Percentiles rank a stretch among this genome's conserved stretches.
Evolutionary conservation across 768 basidiomycete genomes (phyloP).

Genomic region (Cubamyces sp.): DNA sequence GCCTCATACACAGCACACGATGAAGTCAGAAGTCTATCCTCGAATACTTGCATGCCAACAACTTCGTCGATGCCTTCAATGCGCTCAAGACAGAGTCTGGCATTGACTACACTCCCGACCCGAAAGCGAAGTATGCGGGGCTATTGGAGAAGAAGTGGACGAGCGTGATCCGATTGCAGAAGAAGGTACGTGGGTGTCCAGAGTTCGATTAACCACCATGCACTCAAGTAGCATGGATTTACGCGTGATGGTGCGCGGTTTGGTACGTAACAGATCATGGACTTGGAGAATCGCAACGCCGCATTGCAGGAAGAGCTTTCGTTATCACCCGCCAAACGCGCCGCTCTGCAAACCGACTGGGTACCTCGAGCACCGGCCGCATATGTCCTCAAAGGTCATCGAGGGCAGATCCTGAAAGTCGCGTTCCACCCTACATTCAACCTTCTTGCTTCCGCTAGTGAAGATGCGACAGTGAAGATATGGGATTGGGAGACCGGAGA

Average conservation of each 20-base stretch:
- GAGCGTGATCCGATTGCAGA: constrained; percentile 91
- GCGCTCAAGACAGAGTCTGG: constrained; percentile 58
- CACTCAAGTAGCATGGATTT: not conserved
- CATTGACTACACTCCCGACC: constrained; percentile 75
- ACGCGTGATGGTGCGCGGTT: not conserved
- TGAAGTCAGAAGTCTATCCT: constrained; percentile 79
- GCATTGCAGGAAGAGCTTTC: constrained; percentile 75
- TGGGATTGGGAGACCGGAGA: constrained; percentile 71
- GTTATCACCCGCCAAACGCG: constrained; percentile 53
- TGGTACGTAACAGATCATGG: constrained; percentile 74
- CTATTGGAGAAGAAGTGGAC: constrained; percentile 98
- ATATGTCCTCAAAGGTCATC: constrained; percentile 64
- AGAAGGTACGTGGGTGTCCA: constrained; percentile 63
- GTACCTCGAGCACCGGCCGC: constrained; percentile 84
- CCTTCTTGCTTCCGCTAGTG: constrained; percentile 54
- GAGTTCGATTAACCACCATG: not conserved
- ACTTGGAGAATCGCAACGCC: constrained; percentile 84
- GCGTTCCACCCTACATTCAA: constrained; percentile 61
- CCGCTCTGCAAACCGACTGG: constrained; percentile 79
- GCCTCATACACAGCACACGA: constrained; percentile 22
- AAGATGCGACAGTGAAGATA: constrained; percentile 58
- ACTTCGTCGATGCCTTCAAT: constrained; percentile 64
- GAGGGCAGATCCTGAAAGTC: constrained; percentile 39
- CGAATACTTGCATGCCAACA: constrained; percentile 72
- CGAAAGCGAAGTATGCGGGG: constrained; percentile 84